Evolutionary conservation across 306 rosid genomes (phyloP).

Genomic region (Quillaja saponaria): DNA sequence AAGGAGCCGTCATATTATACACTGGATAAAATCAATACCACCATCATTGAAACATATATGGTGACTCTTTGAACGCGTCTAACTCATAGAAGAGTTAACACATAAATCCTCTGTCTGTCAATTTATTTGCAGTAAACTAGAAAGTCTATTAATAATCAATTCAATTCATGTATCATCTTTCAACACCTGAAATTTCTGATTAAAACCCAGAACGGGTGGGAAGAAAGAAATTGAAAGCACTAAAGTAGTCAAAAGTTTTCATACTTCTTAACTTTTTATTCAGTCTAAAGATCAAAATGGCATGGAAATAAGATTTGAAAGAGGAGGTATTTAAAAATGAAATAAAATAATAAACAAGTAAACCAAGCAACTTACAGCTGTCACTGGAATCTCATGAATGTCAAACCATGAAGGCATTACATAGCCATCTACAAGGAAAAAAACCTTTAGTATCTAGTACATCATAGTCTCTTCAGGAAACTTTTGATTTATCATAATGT

Average conservation of each 20-base stretch:
- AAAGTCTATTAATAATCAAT: neutral
- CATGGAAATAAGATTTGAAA: too few relatives aligned
- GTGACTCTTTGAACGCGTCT: constrained; percentile 11
- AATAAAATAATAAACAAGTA: too few relatives aligned
- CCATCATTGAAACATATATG: constrained; percentile 12
- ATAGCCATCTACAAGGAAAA: constrained; percentile 60
- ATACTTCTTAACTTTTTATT: too few relatives aligned
- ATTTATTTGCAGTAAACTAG: neutral
- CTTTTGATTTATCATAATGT: neutral
- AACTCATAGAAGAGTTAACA: constrained; percentile 15
- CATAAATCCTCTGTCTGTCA: neutral
- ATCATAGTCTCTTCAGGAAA: too few relatives aligned
- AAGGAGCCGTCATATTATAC: too few relatives aligned
- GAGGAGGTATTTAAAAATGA: too few relatives aligned
- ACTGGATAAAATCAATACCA: too few relatives aligned
- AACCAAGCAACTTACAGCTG: constrained; percentile 63
- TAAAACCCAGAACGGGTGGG: neutral
- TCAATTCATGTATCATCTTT: too few relatives aligned
- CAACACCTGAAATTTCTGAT: neutral
- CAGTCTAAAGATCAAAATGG: too few relatives aligned
- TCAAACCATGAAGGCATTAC: constrained; percentile 95
- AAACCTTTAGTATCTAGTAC: neutral
- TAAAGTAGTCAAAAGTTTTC: too few relatives aligned
- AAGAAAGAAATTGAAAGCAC: constrained; percentile 5
- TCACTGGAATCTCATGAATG: constrained; percentile 70